Percentiles rank a stretch among this genome's conserved stretches.
phyloP scores from a whole-genome alignment of 2,329 filamentous ascomycete genomes.

The Fusarium acutatum region DNA sequence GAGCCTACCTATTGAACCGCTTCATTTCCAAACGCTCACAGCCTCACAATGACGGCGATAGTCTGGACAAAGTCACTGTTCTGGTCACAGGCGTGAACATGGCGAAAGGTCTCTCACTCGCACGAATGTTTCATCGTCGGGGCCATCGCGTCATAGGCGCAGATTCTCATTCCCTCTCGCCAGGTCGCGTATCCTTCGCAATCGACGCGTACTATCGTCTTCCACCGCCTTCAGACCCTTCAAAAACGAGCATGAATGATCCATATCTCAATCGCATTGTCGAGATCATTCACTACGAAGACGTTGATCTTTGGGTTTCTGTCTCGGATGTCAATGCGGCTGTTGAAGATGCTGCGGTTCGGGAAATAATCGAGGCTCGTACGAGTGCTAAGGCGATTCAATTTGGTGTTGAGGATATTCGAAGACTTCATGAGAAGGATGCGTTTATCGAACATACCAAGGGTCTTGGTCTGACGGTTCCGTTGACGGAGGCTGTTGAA shows the following conservation, averaged over 20 bases:
- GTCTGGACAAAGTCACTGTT: slow-evolving; percentile 54
- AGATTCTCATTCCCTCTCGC: slow-evolving; percentile 64
- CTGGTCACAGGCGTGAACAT: slow-evolving; percentile 79
- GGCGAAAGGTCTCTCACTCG: slow-evolving; percentile 73
- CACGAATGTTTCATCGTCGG: slow-evolving; percentile 69
- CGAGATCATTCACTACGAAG: slow-evolving; percentile 66
- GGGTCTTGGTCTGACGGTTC: slow-evolving; percentile 61
- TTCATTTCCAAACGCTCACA: neutral
- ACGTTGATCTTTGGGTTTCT: slow-evolving; percentile 76
- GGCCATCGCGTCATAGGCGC: slow-evolving; percentile 78
- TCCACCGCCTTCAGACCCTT: slow-evolving; percentile 40
- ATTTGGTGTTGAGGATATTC: slow-evolving; percentile 64
- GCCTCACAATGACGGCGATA: neutral
- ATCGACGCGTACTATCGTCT: slow-evolving; percentile 63
- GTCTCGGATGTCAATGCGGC: slow-evolving; percentile 75
- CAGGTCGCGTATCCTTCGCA: slow-evolving; percentile 66
- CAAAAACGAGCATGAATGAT: slow-evolving; percentile 40
- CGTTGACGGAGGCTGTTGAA: slow-evolving; percentile 62
- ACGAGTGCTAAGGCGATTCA: slow-evolving; percentile 71
- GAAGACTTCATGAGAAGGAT: slow-evolving; percentile 70
- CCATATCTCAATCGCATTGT: slow-evolving; percentile 66
- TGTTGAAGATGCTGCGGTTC: slow-evolving; percentile 72
- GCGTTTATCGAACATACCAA: slow-evolving; percentile 68
- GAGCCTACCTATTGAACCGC: slow-evolving; percentile 10
- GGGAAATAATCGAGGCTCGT: slow-evolving; percentile 65